Conservation (phyloP, 257 asterid species). For the Buddleja alternifolia region DNA sequence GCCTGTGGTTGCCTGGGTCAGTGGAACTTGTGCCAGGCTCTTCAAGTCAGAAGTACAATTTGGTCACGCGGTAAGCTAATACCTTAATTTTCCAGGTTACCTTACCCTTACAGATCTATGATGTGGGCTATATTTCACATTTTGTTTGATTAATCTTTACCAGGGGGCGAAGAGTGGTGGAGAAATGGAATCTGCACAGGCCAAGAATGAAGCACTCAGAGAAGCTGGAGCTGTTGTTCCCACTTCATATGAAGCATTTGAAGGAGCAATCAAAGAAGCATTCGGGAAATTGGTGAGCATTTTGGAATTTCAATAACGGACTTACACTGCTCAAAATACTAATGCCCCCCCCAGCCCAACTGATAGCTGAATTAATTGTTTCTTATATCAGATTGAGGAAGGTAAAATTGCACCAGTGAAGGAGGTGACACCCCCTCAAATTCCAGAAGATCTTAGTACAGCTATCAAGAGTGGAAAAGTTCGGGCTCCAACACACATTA, state of each 20-base stretch:
- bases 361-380: slow-evolving; percentile 28
- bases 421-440: slow-evolving; percentile 93
- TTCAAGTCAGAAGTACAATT: slow-evolving; percentile 99
- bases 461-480: slow-evolving; percentile 99
- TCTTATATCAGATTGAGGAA: slow-evolving; percentile 58
- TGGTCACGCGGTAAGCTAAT: slow-evolving; percentile 94
- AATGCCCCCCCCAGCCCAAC: background rate
- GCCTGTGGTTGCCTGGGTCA: slow-evolving; percentile 99
- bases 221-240: slow-evolving; percentile 98
- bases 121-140: slow-evolving; percentile 22
- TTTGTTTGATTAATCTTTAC: slow-evolving; percentile 22
- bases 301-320: background rate
- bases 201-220: slow-evolving; percentile 89
- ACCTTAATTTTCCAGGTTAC: slow-evolving; percentile 2
- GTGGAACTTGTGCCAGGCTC: slow-evolving; percentile 97
- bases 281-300: slow-evolving; percentile 71
- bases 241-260: slow-evolving; percentile 95
- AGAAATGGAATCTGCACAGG: slow-evolving; percentile 99
- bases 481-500: slow-evolving; percentile 98
- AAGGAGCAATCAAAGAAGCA: slow-evolving; percentile 78
- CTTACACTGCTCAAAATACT: slow-evolving; percentile 11
- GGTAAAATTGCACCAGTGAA: slow-evolving; percentile 79
- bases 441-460: slow-evolving; percentile 90
- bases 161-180: slow-evolving; percentile 99
- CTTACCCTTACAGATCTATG: background rate